Evolutionary conservation across 371 early-diverging fungal species (phyloP).

Genomic region (Actinomortierella ambigua): DNA sequence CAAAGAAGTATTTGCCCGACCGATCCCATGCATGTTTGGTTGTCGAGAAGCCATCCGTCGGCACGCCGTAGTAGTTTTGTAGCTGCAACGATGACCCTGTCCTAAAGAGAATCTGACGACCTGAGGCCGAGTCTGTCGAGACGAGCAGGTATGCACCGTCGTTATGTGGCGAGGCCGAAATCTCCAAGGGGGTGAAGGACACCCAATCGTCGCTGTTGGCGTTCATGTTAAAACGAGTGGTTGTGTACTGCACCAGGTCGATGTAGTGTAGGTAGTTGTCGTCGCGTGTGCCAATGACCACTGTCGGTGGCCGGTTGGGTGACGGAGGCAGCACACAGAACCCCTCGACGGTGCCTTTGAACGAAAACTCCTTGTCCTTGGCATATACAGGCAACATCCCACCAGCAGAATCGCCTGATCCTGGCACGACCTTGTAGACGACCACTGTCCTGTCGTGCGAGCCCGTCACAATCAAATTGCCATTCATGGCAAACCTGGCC

Average conservation of each 20-base stretch:
- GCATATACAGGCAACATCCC: slow-evolving; percentile 17
- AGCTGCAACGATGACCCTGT: slow-evolving; percentile 53
- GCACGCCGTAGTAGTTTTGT: slow-evolving; percentile 69
- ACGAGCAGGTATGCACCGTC: slow-evolving; percentile 61
- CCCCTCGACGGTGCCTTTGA: slow-evolving; percentile 37
- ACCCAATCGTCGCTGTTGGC: slow-evolving; percentile 82
- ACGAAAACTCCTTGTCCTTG: slow-evolving; percentile 28
- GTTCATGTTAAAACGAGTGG: slow-evolving; percentile 70
- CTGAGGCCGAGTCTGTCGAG: slow-evolving; percentile 73
- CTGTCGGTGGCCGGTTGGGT: slow-evolving; percentile 32
- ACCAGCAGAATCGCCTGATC: neutral
- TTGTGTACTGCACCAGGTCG: slow-evolving; percentile 48
- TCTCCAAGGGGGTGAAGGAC: slow-evolving; percentile 76
- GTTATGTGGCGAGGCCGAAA: slow-evolving; percentile 58
- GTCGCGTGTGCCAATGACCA: slow-evolving; percentile 69
- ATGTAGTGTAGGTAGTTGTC: slow-evolving; percentile 80
- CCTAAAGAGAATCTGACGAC: slow-evolving; percentile 71
- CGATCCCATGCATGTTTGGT: slow-evolving; percentile 67
- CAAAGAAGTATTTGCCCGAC: slow-evolving; percentile 70
- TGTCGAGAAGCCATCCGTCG: slow-evolving; percentile 64
- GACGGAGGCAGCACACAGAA: slow-evolving; percentile 43
- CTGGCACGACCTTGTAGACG: slow-evolving; percentile 51
- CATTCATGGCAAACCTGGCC: slow-evolving; percentile 66
- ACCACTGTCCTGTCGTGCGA: slow-evolving; percentile 74
- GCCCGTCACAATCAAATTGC: slow-evolving; percentile 63